phyloP scores from a whole-genome alignment of 106 monocot genomes.

The Hemerocallis citrina region DNA sequence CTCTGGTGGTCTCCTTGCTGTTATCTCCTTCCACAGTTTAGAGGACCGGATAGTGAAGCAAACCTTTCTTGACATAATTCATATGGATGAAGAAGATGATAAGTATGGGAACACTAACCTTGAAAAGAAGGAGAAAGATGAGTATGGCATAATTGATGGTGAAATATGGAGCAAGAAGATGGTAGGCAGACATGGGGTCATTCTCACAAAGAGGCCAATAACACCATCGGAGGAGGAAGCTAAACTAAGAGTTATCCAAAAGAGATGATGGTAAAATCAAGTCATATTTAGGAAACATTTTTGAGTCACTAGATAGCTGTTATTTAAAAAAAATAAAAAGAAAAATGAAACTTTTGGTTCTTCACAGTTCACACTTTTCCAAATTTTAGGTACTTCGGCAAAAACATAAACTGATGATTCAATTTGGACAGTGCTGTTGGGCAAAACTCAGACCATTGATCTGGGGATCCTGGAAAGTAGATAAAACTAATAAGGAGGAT shows the following conservation, averaged over 20 bases:
- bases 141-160: conserved; percentile 4
- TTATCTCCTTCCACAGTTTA: conserved; percentile 95
- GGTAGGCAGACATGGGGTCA: conserved; percentile 56
- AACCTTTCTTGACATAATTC: conserved; percentile 76
- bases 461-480: no score
- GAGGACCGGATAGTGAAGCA: conserved; percentile 95
- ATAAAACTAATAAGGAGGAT: no score
- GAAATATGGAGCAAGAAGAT: conserved; percentile 53
- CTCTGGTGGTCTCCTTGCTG: conserved; percentile 76
- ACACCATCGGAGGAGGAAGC: conserved; percentile 88
- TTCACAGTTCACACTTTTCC: no score
- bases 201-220: conserved; percentile 85
- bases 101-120: conserved; percentile 1
- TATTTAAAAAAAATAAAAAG: no score
- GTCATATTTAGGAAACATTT: no score
- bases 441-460: no score
- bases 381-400: no score
- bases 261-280: no score
- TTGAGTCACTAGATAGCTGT: no score
- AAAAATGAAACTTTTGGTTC: no score
- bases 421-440: no score
- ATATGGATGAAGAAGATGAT: conserved; percentile 3
- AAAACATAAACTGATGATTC: no score
- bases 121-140: neutral
- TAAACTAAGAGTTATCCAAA: conserved; percentile 86